A percentile compares a stretch with the other conserved stretches of the same genome.
These are phyloP conservation scores for Chlamydomonas reinhardtii DNA, from an alignment of 163 green algal genomes.

Conservation along the genomic window DNA sequence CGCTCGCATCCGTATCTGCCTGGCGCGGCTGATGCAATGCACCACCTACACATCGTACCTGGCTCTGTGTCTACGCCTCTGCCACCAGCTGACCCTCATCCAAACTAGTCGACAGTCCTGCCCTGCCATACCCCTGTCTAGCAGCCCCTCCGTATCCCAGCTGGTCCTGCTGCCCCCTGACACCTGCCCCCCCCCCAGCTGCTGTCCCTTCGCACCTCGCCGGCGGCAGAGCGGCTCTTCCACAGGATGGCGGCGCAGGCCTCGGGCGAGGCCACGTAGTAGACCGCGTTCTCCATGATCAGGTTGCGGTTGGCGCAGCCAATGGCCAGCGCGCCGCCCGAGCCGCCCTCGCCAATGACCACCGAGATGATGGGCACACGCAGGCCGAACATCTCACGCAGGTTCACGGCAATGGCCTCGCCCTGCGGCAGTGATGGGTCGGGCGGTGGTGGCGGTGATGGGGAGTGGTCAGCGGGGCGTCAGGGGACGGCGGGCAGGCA, in stretches of 20 bases:
- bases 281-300: slow-evolving; percentile 96
- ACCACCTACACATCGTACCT: no score
- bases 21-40: no score
- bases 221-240: slow-evolving; percentile 73
- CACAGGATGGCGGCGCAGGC: slow-evolving; percentile 97
- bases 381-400: slow-evolving; percentile 97
- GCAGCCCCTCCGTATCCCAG: no score
- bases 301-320: slow-evolving; percentile 94
- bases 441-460: not conserved
- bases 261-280: slow-evolving; percentile 96
- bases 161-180: no score
- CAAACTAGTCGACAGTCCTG: no score
- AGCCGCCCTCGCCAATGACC: slow-evolving; percentile 97
- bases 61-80: no score
- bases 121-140: no score
- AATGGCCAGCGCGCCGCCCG: slow-evolving; percentile 95
- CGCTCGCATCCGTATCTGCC: no score
- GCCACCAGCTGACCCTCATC: no score
- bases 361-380: slow-evolving; percentile 93
- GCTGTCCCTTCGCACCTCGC: no score
- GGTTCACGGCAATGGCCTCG: slow-evolving; percentile 96
- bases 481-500: no score
- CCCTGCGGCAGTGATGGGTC: slow-evolving; percentile 68
- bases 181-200: not conserved
- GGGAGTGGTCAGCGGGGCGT: no score